Evolutionary conservation across 106 monocot species (phyloP), one percentile per base, ranked within the genome.

Genomic region (Dendrobium nobile): DNA sequence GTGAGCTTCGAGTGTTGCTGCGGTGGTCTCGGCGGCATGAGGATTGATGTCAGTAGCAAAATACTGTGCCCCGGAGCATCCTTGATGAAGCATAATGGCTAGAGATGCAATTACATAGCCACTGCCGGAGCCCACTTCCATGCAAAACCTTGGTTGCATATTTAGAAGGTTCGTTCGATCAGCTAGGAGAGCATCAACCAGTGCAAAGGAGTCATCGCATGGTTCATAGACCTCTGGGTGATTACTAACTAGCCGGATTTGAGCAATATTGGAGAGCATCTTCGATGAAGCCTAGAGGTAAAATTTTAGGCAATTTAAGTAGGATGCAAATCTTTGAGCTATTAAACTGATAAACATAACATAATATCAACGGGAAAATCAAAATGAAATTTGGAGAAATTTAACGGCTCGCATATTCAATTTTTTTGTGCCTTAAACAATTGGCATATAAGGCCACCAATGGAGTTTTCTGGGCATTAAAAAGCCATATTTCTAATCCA

Each of bases 181-280:
- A 10, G 99, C 91, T 76, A 99, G 83, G 10, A 99, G 91, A 8
- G 99, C 92, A 82, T 95, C 99, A 1, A 95, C 99, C 22, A 99
- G 80, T 15, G 91, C 93, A 84, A 95, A 99, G 13, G 99, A 95
- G 82, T 99, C 99, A 73, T 99, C 99, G 75, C 95, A 93, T 58
- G 99, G 99, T 67, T 95, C 93, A 78, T 95, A 99, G 67, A 99
- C 99, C 67, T 99, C 93, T 6, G 85, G 88, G 70, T 99, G 95
- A 45, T 78, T 61, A 61, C 85, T 85, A 18, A 99, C 84, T 54
- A 95, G 87, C 64, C 75, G 88, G 22, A 99, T 95, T 55, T 95
- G 85, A 44, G 99, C 95, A 31, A 76, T 91, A 80, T 85, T 89
- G 18, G 85, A 67, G 22, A 72, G 41, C 54, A 79, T 79, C 68